phyloP scores from a whole-genome alignment of 1,284 basidiomycete species.

The Austroboletus novae-zelandiae region DNA sequence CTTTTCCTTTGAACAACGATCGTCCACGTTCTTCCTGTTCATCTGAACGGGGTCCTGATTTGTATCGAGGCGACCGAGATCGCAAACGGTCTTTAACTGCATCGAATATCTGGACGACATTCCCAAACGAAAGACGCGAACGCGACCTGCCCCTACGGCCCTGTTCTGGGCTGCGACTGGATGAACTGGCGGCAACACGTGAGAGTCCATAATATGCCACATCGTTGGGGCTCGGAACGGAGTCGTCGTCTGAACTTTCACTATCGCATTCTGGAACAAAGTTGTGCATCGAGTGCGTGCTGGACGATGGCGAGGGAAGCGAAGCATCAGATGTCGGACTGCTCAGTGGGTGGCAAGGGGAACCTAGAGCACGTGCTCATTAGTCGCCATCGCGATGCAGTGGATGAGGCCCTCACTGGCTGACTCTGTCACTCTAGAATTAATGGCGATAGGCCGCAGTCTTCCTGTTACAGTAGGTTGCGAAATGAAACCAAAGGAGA shows the following conservation, averaged over 20 bases:
- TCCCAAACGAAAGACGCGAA: conserved; percentile 39
- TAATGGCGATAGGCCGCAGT: conserved; percentile 11
- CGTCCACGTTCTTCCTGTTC: conserved; percentile 24
- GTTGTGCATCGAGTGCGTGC: conserved; percentile 16
- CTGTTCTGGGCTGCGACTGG: conserved; percentile 11
- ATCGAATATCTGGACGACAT: conserved; percentile 37
- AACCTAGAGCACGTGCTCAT: conserved; percentile 13
- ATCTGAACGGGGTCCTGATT: conserved; percentile 8
- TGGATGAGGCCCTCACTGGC: conserved; percentile 11
- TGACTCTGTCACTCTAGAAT: conserved; percentile 9
- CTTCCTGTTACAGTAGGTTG: not conserved
- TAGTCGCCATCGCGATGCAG: not conserved
- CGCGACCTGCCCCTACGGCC: conserved; percentile 32
- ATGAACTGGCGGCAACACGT: conserved; percentile 17
- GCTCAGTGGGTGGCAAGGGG: conserved; percentile 1
- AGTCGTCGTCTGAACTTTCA: not conserved
- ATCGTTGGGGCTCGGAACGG: not conserved
- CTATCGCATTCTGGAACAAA: conserved; percentile 31
- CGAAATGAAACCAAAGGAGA: not conserved
- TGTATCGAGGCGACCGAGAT: conserved; percentile 37
- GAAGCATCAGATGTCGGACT: conserved; percentile 3
- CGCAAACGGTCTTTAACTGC: conserved; percentile 41
- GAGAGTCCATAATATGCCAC: conserved; percentile 17
- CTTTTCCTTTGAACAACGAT: conserved; percentile 23
- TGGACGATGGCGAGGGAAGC: conserved; percentile 21